A percentile compares a stretch with the other conserved stretches of the same genome.
phyloP scores from a whole-genome alignment of 345 rosid species.

The Pelargonium nanum region DNA sequence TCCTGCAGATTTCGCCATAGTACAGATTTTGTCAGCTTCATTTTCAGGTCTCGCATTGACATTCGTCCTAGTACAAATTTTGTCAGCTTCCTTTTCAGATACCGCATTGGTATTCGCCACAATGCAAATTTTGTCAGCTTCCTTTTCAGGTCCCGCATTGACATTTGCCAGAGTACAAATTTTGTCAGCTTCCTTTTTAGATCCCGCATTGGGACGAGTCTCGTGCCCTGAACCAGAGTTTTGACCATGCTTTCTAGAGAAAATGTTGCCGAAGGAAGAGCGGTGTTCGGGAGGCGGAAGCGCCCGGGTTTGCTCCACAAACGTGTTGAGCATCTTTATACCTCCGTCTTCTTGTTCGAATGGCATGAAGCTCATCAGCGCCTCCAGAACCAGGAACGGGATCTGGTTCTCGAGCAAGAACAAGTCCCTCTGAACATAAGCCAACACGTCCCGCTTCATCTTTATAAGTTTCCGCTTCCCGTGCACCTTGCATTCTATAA shows the following conservation, averaged over 20 bases:
- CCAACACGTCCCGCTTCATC: background rate
- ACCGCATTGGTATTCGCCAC: no score
- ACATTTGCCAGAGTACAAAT: no score
- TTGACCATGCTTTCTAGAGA: background rate
- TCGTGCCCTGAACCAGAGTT: background rate
- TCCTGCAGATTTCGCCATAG: background rate
- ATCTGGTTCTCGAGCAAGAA: constrained; percentile 10
- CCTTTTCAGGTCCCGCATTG: no score
- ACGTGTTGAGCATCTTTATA: background rate
- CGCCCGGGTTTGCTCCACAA: background rate
- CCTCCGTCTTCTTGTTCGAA: background rate
- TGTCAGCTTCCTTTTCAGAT: no score
- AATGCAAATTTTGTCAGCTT: no score
- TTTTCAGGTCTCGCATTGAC: no score
- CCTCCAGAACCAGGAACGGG: constrained; percentile 1
- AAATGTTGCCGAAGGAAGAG: no score
- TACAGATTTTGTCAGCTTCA: no score
- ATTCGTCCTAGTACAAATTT: no score
- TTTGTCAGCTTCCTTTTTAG: no score
- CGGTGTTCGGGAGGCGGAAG: background rate
- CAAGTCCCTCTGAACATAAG: background rate
- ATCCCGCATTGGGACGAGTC: background rate
- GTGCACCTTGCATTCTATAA: background rate
- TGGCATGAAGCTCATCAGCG: background rate
- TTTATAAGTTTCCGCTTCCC: background rate